These are phyloP conservation scores for Pyrrhoderma lamaoense DNA, from an alignment of 1,284 basidiomycete genomes.

Conservation along the genomic window DNA sequence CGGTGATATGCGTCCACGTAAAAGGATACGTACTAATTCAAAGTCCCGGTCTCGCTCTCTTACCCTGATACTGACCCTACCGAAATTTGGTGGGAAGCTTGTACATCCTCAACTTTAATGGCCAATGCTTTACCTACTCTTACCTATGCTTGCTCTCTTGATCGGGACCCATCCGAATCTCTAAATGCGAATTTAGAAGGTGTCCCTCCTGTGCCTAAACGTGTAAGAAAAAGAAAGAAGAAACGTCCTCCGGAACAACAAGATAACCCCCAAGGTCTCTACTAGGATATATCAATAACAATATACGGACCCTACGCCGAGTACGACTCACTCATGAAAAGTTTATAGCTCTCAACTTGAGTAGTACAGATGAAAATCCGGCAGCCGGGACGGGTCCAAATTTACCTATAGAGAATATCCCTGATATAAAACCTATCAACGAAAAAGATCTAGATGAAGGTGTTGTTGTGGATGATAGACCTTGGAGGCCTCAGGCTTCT, in stretches of 20 bases:
- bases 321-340: constrained; percentile 64
- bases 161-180: constrained; percentile 15
- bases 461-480: constrained; percentile 42
- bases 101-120: constrained; percentile 52
- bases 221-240: constrained; percentile 9
- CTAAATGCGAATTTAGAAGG: constrained; percentile 22
- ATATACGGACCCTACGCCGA: constrained; percentile 63
- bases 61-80: constrained; percentile 32
- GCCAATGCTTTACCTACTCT: constrained; percentile 59
- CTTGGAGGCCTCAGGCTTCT: constrained; percentile 39
- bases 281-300: constrained; percentile 60
- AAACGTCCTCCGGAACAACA: constrained; percentile 29
- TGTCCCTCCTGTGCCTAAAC: constrained; percentile 11
- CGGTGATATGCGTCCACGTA: constrained; percentile 33
- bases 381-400: constrained; percentile 1
- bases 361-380: constrained; percentile 1
- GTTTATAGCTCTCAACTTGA: constrained; percentile 49
- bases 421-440: constrained; percentile 14
- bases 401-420: background rate
- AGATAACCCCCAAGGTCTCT: constrained; percentile 33
- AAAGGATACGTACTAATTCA: constrained; percentile 31
- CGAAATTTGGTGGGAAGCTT: constrained; percentile 69
- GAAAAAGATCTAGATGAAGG: constrained; percentile 43
- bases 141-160: constrained; percentile 36
- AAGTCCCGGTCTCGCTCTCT: constrained; percentile 21